Evolutionary conservation across 345 rosid genomes (phyloP).

Genomic region (Bruguiera sexangula): DNA sequence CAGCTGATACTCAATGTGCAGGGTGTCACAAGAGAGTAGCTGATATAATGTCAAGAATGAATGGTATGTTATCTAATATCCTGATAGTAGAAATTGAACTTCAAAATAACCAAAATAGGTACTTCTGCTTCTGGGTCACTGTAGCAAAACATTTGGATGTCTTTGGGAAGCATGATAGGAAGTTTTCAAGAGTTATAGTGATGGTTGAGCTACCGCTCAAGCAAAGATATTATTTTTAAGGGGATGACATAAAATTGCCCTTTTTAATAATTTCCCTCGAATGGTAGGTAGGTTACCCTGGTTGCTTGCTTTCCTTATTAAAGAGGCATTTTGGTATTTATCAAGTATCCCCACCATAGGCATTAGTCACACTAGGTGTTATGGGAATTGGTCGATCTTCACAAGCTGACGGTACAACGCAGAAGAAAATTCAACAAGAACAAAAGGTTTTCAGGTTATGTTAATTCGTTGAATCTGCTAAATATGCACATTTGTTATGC

Average conservation of each 20-base stretch:
- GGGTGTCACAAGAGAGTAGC: conserved; percentile 74
- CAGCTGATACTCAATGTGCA: conserved; percentile 70
- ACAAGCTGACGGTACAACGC: no score
- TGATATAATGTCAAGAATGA: conserved; percentile 69
- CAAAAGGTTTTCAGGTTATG: no score
- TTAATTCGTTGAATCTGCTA: no score
- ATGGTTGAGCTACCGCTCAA: background rate
- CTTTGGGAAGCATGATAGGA: background rate
- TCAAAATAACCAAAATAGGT: conserved; percentile 1
- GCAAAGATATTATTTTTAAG: background rate
- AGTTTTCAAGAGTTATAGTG: background rate
- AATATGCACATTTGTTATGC: no score
- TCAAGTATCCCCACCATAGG: no score
- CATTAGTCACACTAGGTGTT: no score
- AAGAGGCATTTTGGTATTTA: no score
- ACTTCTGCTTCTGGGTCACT: background rate
- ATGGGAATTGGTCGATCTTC: no score
- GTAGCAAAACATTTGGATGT: background rate
- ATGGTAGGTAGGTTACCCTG: conserved; percentile 10
- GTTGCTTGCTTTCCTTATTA: background rate
- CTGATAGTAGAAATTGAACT: conserved; percentile 6
- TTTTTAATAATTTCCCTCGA: background rate
- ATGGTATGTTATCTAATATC: conserved; percentile 37
- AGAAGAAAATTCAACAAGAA: no score
- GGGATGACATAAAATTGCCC: background rate